Conservation (phyloP, 2,329 filamentous ascomycete genomes). For the Tolypocladium amazonense region DNA sequence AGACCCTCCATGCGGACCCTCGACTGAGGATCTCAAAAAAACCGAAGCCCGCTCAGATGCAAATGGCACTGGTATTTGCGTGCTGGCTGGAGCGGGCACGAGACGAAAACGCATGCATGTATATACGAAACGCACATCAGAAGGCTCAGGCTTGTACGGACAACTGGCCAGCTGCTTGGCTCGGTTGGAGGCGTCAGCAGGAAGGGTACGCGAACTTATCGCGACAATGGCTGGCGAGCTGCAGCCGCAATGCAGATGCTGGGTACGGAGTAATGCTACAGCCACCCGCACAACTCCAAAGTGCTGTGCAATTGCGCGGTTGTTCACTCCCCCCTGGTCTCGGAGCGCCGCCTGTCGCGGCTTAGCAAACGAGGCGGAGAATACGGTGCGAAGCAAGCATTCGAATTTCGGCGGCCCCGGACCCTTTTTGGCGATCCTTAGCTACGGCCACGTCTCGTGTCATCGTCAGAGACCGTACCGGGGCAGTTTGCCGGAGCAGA, state of each 20-base stretch:
- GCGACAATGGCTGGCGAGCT: slow-evolving; percentile 1
- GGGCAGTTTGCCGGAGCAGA: background rate
- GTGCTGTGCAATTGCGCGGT: background rate
- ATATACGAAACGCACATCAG: background rate
- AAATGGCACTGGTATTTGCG: background rate
- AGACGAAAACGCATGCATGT: background rate
- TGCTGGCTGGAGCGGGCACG: background rate
- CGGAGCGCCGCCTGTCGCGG: background rate
- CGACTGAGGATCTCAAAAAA: background rate
- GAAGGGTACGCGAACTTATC: slow-evolving; percentile 5
- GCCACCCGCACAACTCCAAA: background rate
- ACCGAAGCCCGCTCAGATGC: background rate
- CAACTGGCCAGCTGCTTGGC: background rate
- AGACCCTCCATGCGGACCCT: background rate
- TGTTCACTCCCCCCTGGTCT: background rate
- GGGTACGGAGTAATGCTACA: background rate
- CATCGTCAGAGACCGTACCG: background rate
- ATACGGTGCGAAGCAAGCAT: background rate
- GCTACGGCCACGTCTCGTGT: background rate
- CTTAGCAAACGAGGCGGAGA: background rate
- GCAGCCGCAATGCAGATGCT: slow-evolving; percentile 1
- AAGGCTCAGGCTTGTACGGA: background rate
- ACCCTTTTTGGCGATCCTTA: background rate
- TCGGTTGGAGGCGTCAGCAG: background rate
- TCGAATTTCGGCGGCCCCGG: background rate